Conservation (phyloP, 1,139 yeast genomes). For the Kodamaea arcana region DNA sequence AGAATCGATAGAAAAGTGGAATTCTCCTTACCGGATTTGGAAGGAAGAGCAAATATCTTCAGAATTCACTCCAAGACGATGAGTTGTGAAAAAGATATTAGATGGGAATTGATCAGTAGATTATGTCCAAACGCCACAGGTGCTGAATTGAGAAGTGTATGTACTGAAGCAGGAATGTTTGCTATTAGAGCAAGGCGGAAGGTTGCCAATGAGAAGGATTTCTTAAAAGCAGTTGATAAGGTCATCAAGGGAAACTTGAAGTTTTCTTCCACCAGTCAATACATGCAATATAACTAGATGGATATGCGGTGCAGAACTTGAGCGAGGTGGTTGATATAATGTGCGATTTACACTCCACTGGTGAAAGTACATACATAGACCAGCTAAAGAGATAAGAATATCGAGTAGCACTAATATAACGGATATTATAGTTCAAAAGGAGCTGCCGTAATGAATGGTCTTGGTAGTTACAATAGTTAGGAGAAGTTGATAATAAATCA, state of each 20-base stretch:
- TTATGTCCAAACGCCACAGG: constrained; percentile 98
- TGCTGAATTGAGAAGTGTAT: constrained; percentile 66
- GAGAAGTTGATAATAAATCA: too few species aligned
- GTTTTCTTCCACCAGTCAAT: constrained; percentile 93
- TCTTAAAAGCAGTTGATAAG: constrained; percentile 94
- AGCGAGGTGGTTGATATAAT: too few species aligned
- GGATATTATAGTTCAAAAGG: too few species aligned
- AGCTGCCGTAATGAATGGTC: too few species aligned
- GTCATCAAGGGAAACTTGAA: constrained; percentile 98
- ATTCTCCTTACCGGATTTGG: constrained; percentile 91
- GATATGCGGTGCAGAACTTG: too few species aligned
- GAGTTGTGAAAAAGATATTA: constrained; percentile 94
- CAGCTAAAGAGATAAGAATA: too few species aligned
- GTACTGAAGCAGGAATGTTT: constrained; percentile 70
- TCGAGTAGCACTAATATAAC: too few species aligned
- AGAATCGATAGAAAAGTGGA: constrained; percentile 98
- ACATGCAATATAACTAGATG: constrained; percentile 89
- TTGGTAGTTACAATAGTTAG: too few species aligned
- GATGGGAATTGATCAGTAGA: constrained; percentile 97
- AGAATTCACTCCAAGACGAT: constrained; percentile 94
- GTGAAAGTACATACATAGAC: too few species aligned
- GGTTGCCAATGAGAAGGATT: constrained; percentile 96
- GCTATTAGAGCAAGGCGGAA: constrained; percentile 97
- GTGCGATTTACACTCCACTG: too few species aligned
- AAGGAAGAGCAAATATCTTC: constrained; percentile 96